Percentiles rank a stretch among this genome's conserved stretches.
phyloP scores from a whole-genome alignment of 768 basidiomycete species.

The Tulasnella calospora region DNA sequence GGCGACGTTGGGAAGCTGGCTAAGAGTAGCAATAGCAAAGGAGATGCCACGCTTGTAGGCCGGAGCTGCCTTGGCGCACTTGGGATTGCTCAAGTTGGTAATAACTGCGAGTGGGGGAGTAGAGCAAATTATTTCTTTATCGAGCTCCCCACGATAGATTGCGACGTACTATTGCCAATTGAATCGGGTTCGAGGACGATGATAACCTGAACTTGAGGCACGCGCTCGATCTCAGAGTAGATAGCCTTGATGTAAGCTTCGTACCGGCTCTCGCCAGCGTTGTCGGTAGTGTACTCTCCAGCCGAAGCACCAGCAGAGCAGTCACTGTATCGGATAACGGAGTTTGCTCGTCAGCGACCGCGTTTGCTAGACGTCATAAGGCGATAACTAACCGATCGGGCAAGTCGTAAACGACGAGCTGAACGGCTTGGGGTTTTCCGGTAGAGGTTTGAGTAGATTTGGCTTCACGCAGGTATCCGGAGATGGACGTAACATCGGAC shows the following conservation, averaged over 20 bases:
- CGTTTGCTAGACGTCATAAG: neutral
- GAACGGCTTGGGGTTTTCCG: slow-evolving; percentile 33
- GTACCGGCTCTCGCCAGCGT: slow-evolving; percentile 37
- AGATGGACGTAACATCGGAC: slow-evolving; percentile 7
- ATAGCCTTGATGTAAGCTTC: slow-evolving; percentile 29
- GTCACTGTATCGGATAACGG: slow-evolving; percentile 25
- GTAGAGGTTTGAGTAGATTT: neutral
- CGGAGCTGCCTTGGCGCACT: slow-evolving; percentile 37
- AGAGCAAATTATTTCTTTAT: slow-evolving; percentile 27
- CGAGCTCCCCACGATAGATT: neutral
- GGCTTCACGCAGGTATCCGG: slow-evolving; percentile 4
- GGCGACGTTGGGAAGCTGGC: slow-evolving; percentile 34
- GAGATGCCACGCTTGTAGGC: slow-evolving; percentile 28
- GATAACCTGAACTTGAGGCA: slow-evolving; percentile 34
- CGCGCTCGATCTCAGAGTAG: slow-evolving; percentile 31
- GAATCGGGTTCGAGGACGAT: slow-evolving; percentile 38
- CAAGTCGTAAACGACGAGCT: slow-evolving; percentile 49
- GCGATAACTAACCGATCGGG: slow-evolving; percentile 33
- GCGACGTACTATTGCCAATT: slow-evolving; percentile 35
- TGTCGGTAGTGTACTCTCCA: slow-evolving; percentile 35
- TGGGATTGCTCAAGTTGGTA: slow-evolving; percentile 24
- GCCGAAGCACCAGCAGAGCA: slow-evolving; percentile 37
- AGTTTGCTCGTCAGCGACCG: neutral
- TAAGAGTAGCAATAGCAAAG: slow-evolving; percentile 35
- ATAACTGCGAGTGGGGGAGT: neutral